Evolutionary conservation across 2,329 filamentous ascomycete species (phyloP), one percentile per base, ranked within the genome.

Genomic region (Neofusicoccum kwambonambiense): DNA sequence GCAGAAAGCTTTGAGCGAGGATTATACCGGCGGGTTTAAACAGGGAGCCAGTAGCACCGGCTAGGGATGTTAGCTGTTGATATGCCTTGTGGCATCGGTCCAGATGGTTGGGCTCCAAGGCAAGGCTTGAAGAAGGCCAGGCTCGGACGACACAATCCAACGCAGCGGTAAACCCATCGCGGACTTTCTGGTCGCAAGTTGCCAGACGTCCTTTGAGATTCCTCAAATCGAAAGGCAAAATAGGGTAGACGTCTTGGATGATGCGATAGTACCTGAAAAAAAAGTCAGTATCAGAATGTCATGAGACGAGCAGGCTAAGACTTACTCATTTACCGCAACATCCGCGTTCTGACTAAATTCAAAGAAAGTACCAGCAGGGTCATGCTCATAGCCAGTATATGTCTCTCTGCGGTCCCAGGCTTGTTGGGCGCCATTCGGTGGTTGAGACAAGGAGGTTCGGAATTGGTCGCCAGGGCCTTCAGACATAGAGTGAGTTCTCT

Each of bases 401-500:
- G 60, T 39, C 22, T 63, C 51, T 15, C 60, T 62, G 31, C 64
- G 66, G 70, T 77, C 72, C 75, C 74, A 64, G 72, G 75, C 27
- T 17, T 56, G 50, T n/a, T 60, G 63, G n/a, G 37, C 35, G 9
- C 63, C 63, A 17, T 61, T 67, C 15, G 51, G 56, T 9, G 39
- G 62, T 65, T 76, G 34, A 70, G 70, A 47, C 73, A 73, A 44
- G 22, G 61, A 45, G 7, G 62, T 54, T 27, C 65, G 60, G 64
- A 75, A 74, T 6, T 70, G 66, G 41, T 77, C 76, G 22, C 72
- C 69, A 6, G 76, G 72, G 12, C 72, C 73, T 41, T 78, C 75
- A 8, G 74, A 75, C 71, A 77, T 76, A 22, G 75, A 77, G 62
- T 77, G 75, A 8, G 76, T 78, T 41, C 76, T 73, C 66, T 78